These are phyloP conservation scores for Albophoma yamanashiensis DNA, from an alignment of 2,329 filamentous ascomycete genomes.

Conservation along the genomic window DNA sequence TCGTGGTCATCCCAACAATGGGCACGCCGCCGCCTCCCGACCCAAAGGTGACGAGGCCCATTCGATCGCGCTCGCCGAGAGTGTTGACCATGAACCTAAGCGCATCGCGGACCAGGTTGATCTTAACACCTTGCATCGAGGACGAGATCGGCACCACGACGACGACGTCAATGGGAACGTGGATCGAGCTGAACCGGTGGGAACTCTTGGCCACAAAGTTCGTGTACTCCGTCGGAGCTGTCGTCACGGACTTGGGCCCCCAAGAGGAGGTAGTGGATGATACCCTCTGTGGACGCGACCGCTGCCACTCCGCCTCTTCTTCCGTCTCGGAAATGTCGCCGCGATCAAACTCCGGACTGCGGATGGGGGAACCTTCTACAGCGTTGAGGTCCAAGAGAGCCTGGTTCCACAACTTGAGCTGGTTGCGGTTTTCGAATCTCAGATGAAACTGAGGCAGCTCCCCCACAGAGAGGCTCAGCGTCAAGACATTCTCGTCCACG, in stretches of 20 bases:
- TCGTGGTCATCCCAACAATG: conserved; percentile 96
- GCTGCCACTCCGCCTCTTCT: conserved; percentile 72
- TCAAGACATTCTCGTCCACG: conserved; percentile 73
- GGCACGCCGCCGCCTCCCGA: conserved; percentile 89
- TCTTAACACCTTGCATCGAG: conserved; percentile 99
- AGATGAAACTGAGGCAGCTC: conserved; percentile 94
- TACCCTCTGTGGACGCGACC: conserved; percentile 53
- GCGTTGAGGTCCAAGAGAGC: conserved; percentile 76
- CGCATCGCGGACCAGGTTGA: conserved; percentile 84
- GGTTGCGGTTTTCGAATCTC: conserved; percentile 70
- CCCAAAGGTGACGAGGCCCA: conserved; percentile 95
- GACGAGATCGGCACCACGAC: conserved; percentile 96
- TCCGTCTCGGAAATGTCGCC: conserved; percentile 71
- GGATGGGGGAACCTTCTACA: conserved; percentile 50
- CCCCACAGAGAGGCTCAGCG: conserved; percentile 78
- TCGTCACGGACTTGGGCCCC: conserved; percentile 73
- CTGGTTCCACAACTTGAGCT: conserved; percentile 85
- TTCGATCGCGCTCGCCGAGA: conserved; percentile 84
- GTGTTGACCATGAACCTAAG: conserved; percentile 85
- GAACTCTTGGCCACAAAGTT: conserved; percentile 47
- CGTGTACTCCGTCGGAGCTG: conserved; percentile 87
- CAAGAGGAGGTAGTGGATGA: conserved; percentile 78
- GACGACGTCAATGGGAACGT: conserved; percentile 90
- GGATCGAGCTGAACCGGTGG: conserved; percentile 43
- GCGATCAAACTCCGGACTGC: conserved; percentile 68